phyloP scores from a whole-genome alignment of 495 filamentous ascomycete species.

The Copromyces sp. region DNA sequence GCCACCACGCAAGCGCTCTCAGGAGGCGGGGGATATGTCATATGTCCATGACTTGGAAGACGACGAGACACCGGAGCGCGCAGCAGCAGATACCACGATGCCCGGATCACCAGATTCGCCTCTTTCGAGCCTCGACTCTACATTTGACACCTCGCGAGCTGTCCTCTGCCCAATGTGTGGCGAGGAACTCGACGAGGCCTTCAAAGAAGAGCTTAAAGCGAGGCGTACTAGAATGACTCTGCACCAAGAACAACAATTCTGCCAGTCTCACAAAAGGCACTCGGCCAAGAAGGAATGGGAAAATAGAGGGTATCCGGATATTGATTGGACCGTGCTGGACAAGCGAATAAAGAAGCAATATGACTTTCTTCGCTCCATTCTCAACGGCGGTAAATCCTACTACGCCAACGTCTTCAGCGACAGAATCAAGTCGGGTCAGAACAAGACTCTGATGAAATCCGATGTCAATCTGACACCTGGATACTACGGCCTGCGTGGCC shows the following conservation, averaged over 20 bases:
- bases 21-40: not conserved
- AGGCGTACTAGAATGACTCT: conserved; percentile 43
- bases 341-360: conserved; percentile 50
- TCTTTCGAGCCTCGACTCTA: conserved; percentile 3
- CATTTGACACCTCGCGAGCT: not conserved
- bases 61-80: not conserved
- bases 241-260: conserved; percentile 58
- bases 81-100: not conserved
- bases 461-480: conserved; percentile 49
- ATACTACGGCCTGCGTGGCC: conserved; percentile 80
- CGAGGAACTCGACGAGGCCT: conserved; percentile 42
- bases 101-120: conserved; percentile 4
- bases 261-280: conserved; percentile 53
- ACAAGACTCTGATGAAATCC: conserved; percentile 48
- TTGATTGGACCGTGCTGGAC: conserved; percentile 65
- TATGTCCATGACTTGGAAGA: not conserved
- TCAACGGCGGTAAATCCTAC: conserved; percentile 50
- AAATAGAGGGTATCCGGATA: conserved; percentile 59
- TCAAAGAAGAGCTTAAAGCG: conserved; percentile 38
- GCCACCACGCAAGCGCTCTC: not conserved
- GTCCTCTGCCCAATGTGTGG: conserved; percentile 60
- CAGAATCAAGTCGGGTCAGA: conserved; percentile 49
- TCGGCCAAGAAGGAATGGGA: conserved; percentile 53
- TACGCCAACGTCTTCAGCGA: conserved; percentile 52
- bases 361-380: conserved; percentile 42